phyloP scores from a whole-genome alignment of 495 filamentous ascomycete species.

The Apodospora peruviana region DNA sequence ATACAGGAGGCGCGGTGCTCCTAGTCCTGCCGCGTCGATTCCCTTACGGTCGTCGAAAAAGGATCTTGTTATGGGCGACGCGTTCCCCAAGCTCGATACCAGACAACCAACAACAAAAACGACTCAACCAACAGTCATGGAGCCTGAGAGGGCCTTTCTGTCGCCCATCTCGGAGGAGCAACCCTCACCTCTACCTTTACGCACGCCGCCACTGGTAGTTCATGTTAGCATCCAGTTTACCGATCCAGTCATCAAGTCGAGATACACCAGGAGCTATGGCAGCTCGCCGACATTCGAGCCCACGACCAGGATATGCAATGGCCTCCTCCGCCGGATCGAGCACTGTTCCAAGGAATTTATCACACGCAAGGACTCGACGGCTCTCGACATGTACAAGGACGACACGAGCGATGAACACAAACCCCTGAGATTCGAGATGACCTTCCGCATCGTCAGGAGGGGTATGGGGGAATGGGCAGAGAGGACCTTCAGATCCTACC shows the following conservation, averaged over 20 bases:
- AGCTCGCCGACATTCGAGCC: slow-evolving; percentile 33
- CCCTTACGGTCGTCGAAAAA: slow-evolving; percentile 5
- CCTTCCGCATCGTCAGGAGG: slow-evolving; percentile 32
- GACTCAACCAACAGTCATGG: slow-evolving; percentile 11
- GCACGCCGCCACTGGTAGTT: slow-evolving; percentile 21
- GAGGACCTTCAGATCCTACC: slow-evolving; percentile 38
- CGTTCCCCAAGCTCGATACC: slow-evolving; percentile 16
- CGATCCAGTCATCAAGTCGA: slow-evolving; percentile 33
- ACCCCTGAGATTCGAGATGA: slow-evolving; percentile 38
- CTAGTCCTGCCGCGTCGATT: background rate
- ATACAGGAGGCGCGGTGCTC: slow-evolving; percentile 10
- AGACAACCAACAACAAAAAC: slow-evolving; percentile 1
- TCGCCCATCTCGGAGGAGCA: slow-evolving; percentile 23
- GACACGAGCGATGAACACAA: slow-evolving; percentile 31
- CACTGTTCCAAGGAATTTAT: slow-evolving; percentile 43
- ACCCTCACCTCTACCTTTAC: background rate
- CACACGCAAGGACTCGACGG: slow-evolving; percentile 41
- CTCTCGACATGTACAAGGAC: slow-evolving; percentile 31
- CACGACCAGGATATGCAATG: slow-evolving; percentile 34
- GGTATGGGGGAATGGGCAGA: slow-evolving; percentile 38
- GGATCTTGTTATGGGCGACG: slow-evolving; percentile 18
- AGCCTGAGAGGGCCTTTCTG: slow-evolving; percentile 14
- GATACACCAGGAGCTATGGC: slow-evolving; percentile 34
- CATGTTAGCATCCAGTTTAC: slow-evolving; percentile 41
- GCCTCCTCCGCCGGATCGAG: slow-evolving; percentile 40